Conservation (phyloP, 371 early-diverging fungal genomes). For the Lichtheimia hyalospora region DNA sequence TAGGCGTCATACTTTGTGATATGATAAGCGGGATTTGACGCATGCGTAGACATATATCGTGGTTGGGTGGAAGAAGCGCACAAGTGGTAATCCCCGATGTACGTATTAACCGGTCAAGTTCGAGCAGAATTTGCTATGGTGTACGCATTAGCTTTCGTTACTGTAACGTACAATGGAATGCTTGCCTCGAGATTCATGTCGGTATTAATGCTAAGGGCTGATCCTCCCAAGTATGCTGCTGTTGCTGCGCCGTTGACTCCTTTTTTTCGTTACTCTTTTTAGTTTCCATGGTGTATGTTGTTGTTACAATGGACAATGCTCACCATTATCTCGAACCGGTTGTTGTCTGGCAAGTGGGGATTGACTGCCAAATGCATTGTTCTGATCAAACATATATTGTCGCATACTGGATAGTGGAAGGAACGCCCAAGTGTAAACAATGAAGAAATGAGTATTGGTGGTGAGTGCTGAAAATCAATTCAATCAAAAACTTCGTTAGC, state of each 20-base stretch:
- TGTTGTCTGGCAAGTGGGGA: not conserved
- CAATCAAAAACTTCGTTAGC: not conserved
- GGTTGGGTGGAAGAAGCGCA: conserved; percentile 73
- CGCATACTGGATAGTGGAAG: not conserved
- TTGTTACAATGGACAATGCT: not conserved
- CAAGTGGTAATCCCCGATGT: conserved; percentile 58
- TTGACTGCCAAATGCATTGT: conserved; percentile 8
- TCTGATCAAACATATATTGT: conserved; percentile 13
- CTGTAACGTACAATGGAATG: not conserved
- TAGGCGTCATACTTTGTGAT: conserved; percentile 64
- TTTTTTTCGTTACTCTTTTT: not conserved
- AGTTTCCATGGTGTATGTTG: not conserved
- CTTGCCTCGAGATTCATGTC: conserved; percentile 9
- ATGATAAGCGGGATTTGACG: conserved; percentile 72
- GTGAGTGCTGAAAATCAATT: not conserved
- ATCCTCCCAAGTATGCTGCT: conserved; percentile 5
- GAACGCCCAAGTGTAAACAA: not conserved
- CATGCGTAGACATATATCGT: conserved; percentile 75
- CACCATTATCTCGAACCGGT: conserved; percentile 1
- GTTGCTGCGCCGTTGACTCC: not conserved
- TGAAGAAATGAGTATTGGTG: not conserved
- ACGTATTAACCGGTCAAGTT: conserved; percentile 76
- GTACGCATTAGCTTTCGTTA: not conserved
- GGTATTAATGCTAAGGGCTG: conserved; percentile 5
- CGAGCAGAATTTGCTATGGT: conserved; percentile 60